These are phyloP conservation scores for Neurospora sp. DNA, from an alignment of 495 filamentous ascomycete genomes.

Conservation along the genomic window DNA sequence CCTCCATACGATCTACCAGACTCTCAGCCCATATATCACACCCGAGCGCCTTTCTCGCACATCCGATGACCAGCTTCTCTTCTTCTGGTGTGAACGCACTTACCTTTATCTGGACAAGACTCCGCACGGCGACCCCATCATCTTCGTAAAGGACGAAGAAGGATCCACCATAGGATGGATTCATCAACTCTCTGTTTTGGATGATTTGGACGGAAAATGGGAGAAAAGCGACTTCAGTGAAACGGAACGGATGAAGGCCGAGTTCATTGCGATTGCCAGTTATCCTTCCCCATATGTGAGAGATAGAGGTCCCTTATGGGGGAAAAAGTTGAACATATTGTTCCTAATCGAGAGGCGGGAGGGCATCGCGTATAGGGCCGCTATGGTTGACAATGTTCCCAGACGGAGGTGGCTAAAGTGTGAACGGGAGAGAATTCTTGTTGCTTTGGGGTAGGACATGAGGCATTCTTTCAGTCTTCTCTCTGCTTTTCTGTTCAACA, in stretches of 20 bases:
- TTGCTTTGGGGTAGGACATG: neutral
- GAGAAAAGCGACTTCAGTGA: neutral
- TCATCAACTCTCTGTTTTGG: too few species aligned
- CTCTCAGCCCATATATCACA: neutral
- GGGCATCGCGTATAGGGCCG: neutral
- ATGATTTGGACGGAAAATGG: neutral
- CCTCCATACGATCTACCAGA: neutral
- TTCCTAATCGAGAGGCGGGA: neutral
- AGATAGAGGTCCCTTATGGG: too few species aligned
- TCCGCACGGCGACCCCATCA: too few species aligned
- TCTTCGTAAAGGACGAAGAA: too few species aligned
- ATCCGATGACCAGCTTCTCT: neutral
- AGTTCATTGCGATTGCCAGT: neutral
- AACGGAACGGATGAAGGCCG: neutral
- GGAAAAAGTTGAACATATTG: neutral
- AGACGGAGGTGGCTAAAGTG: neutral
- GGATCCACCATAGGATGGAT: too few species aligned
- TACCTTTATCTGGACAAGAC: neutral
- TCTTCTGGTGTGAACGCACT: neutral
- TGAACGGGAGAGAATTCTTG: neutral
- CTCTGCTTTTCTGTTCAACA: too few species aligned
- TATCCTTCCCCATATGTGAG: neutral
- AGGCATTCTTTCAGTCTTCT: too few species aligned
- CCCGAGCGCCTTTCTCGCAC: neutral
- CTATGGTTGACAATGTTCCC: fast-evolving